Evolutionary conservation across 768 basidiomycete genomes (phyloP).

Genomic region (Exsudoporus frostii): DNA sequence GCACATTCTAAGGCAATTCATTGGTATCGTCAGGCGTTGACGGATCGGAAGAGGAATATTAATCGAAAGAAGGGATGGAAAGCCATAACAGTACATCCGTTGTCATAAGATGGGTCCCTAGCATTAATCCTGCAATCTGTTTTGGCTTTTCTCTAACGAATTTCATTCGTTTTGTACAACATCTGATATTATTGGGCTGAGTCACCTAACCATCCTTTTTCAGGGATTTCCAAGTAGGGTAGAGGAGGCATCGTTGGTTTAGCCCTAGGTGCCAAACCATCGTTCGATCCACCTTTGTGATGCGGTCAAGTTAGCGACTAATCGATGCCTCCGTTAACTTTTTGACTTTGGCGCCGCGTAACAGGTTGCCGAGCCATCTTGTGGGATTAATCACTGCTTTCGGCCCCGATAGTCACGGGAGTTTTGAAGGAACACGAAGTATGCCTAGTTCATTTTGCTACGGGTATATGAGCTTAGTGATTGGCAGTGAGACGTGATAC

Average conservation of each 20-base stretch:
- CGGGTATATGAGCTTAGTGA: background rate
- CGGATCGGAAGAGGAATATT: constrained; percentile 7
- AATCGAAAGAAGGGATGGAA: constrained; percentile 13
- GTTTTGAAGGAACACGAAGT: background rate
- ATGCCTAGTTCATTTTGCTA: background rate
- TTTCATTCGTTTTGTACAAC: constrained; percentile 9
- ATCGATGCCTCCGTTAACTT: background rate
- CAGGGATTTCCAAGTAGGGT: background rate
- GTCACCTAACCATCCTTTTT: background rate
- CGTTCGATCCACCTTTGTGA: background rate
- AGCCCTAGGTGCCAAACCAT: background rate
- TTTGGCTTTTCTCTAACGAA: constrained; percentile 14
- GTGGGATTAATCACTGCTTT: background rate
- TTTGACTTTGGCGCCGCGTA: background rate
- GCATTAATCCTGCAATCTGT: constrained; percentile 22
- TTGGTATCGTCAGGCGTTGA: background rate
- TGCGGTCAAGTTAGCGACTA: background rate
- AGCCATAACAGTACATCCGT: constrained; percentile 6
- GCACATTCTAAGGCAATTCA: constrained; percentile 46
- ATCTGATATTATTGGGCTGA: background rate
- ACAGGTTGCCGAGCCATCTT: background rate
- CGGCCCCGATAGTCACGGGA: background rate
- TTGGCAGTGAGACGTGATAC: background rate
- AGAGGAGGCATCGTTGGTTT: background rate
- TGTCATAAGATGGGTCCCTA: constrained; percentile 17